Conservation (phyloP, 2,329 filamentous ascomycete genomes). For the Aaosphaeria pasadenensis region DNA sequence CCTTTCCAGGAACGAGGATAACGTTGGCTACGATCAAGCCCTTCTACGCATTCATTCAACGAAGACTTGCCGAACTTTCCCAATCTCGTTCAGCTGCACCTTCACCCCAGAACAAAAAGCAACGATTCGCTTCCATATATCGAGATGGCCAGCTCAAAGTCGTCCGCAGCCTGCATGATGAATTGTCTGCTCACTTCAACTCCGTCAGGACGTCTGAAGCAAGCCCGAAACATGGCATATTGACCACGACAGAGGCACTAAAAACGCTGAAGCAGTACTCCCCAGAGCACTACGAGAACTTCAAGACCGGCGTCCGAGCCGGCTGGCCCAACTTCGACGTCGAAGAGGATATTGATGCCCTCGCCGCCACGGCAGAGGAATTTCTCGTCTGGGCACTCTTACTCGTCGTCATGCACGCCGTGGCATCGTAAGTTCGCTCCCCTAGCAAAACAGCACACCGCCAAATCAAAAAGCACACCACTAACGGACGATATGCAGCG, state of each 20-base stretch:
- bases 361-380: not conserved
- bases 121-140: slow-evolving; percentile 42
- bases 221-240: not conserved
- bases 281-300: not conserved
- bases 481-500: no score
- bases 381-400: not conserved
- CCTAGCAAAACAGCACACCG: no score
- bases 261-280: not conserved
- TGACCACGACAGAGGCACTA: not conserved
- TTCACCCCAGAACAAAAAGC: slow-evolving; percentile 30
- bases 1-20: slow-evolving; percentile 14
- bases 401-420: not conserved
- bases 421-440: not conserved
- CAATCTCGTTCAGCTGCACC: slow-evolving; percentile 2
- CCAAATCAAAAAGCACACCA: no score
- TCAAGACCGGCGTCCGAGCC: not conserved
- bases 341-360: not conserved
- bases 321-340: not conserved
- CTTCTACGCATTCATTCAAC: slow-evolving; percentile 21
- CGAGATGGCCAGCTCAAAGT: slow-evolving; percentile 38
- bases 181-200: not conserved
- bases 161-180: slow-evolving; percentile 12
- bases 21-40: slow-evolving; percentile 19
- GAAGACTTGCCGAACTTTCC: slow-evolving; percentile 17
- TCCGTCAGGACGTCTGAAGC: not conserved